Evolutionary conservation across 192 early-diverging fungal genomes (phyloP).

Genomic region (Coemansia sp.): DNA sequence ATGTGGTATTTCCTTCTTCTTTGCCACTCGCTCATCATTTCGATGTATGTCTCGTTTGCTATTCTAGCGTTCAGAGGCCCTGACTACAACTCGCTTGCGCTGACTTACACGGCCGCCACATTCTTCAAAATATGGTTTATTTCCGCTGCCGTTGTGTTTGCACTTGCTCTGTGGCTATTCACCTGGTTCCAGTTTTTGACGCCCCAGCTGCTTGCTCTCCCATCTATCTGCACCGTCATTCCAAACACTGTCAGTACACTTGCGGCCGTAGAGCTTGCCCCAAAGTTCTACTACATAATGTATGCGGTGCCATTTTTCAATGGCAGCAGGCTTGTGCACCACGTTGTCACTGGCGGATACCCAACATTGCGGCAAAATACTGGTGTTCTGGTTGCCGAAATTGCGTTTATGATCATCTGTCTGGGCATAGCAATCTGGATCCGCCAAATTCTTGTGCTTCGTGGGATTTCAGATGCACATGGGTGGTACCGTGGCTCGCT

Average conservation of each 20-base stretch:
- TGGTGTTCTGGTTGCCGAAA: slow-evolving; percentile 53
- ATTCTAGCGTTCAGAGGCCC: slow-evolving; percentile 43
- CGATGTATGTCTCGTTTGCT: slow-evolving; percentile 38
- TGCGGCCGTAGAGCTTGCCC: slow-evolving; percentile 52
- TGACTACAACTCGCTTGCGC: slow-evolving; percentile 26
- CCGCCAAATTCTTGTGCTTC: slow-evolving; percentile 28
- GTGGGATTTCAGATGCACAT: slow-evolving; percentile 33
- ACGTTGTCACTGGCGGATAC: slow-evolving; percentile 54
- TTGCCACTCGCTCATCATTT: slow-evolving; percentile 26
- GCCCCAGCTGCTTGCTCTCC: slow-evolving; percentile 29
- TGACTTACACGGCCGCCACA: slow-evolving; percentile 31
- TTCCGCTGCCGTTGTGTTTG: slow-evolving; percentile 19
- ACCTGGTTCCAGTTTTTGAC: slow-evolving; percentile 39
- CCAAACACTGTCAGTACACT: slow-evolving; percentile 55
- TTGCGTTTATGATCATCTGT: slow-evolving; percentile 31
- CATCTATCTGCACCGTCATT: slow-evolving; percentile 43
- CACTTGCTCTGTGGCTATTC: slow-evolving; percentile 38
- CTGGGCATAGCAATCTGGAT: slow-evolving; percentile 47
- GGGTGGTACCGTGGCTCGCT: slow-evolving; percentile 34
- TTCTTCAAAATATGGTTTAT: slow-evolving; percentile 55
- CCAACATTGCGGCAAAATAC: slow-evolving; percentile 44
- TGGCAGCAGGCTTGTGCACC: slow-evolving; percentile 42
- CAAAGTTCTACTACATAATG: slow-evolving; percentile 54
- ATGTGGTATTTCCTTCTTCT: slow-evolving; percentile 44
- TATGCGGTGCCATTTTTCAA: slow-evolving; percentile 59